These are phyloP conservation scores for Solanum chilense DNA, from an alignment of 257 asterid genomes.

Conservation along the genomic window DNA sequence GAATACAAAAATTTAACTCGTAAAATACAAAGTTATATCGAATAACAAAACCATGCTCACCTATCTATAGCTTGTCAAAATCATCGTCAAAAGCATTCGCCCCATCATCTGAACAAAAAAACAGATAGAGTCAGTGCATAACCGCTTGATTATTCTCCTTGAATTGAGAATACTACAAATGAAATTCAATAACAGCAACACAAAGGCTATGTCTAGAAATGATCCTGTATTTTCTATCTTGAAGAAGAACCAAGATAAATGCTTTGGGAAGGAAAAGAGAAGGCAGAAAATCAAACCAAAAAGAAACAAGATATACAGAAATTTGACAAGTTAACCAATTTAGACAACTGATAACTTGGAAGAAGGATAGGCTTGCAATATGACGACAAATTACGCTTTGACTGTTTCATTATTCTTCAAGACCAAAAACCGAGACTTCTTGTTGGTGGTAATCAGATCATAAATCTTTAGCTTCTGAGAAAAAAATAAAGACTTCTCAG, in stretches of 20 bases:
- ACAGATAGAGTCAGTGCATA: neutral
- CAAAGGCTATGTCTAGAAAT: neutral
- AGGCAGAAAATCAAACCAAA: neutral
- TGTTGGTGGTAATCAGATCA: neutral
- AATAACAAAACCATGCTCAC: conserved; percentile 8
- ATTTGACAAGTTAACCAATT: neutral
- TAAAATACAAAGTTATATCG: neutral
- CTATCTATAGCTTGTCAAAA: conserved; percentile 62
- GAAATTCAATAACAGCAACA: neutral
- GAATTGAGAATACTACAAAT: neutral
- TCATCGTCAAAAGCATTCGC: conserved; percentile 66
- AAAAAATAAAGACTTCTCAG: neutral
- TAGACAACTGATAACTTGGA: neutral
- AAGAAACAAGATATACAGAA: neutral
- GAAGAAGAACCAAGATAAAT: neutral
- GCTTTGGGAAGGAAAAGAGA: neutral
- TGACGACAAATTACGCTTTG: neutral
- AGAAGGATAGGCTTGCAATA: neutral
- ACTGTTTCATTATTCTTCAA: neutral
- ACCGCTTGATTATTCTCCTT: neutral
- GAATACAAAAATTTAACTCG: neutral
- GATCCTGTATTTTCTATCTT: neutral
- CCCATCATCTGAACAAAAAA: conserved; percentile 49
- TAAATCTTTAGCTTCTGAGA: neutral
- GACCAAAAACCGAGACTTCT: neutral